Conservation (phyloP, 2,329 filamentous ascomycete genomes). For the Ophiostoma sp. region DNA sequence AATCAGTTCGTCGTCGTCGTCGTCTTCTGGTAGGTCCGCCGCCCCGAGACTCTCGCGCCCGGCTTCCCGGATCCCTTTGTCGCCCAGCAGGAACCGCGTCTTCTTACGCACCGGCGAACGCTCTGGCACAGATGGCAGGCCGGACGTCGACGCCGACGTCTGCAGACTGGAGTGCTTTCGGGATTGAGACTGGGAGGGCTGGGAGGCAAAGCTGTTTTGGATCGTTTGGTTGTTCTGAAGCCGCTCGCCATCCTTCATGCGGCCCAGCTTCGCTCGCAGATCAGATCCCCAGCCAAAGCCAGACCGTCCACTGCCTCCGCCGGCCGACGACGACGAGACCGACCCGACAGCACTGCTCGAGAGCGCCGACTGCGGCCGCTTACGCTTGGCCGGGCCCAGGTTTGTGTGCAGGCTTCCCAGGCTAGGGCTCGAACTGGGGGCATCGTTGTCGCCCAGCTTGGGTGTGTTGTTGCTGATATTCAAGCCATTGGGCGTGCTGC, state of each 20-base stretch:
- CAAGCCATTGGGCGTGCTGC: constrained; percentile 27
- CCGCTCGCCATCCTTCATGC: constrained; percentile 55
- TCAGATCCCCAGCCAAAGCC: constrained; percentile 53
- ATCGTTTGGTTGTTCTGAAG: constrained; percentile 29
- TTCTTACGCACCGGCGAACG: constrained; percentile 59
- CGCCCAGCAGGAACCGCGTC: constrained; percentile 72
- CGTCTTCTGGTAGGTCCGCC: constrained; percentile 27
- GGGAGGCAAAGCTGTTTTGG: constrained; percentile 9
- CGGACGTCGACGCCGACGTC: background rate
- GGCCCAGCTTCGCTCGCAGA: constrained; percentile 51
- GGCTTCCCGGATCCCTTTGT: constrained; percentile 70
- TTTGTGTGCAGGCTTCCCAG: constrained; percentile 38
- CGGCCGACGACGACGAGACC: background rate
- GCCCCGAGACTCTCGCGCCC: constrained; percentile 66
- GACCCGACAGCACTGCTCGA: constrained; percentile 25
- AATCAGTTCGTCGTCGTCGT: constrained; percentile 47
- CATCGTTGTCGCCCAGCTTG: constrained; percentile 40
- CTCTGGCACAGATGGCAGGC: constrained; percentile 26
- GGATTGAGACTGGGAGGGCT: background rate
- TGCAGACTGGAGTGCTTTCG: background rate
- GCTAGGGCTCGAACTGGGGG: background rate
- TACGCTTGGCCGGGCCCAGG: constrained; percentile 56
- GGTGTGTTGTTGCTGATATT: constrained; percentile 13
- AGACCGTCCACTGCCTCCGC: constrained; percentile 29
- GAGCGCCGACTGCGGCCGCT: constrained; percentile 49